Evolutionary conservation across 768 basidiomycete genomes (phyloP), one percentile per base, ranked within the genome.

Genomic region (Boletus rex-veris): DNA sequence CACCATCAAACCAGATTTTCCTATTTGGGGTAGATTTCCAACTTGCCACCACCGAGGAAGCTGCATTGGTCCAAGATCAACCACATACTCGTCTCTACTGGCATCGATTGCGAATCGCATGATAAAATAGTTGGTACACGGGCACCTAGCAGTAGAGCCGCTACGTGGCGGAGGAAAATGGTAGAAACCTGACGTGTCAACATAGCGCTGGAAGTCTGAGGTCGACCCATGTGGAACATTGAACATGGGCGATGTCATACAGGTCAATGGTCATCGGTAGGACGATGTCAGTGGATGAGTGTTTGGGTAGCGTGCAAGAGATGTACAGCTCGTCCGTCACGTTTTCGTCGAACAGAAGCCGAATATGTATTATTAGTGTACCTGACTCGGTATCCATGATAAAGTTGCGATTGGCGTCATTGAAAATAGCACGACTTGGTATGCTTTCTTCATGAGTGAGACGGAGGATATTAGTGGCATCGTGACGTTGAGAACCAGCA

Each of bases 91-190:
- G 3, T 33, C 38, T 15, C 12, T 7, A n/a, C 45, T 48, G 6
- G 52, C 52, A 19, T 53, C 52, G 24, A 53, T 53, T 1, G 24
- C 24, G 19, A 48, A 53, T 33, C 21, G 30, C n/a, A 48, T 8
- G 5, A 30, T 18, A n/a, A 19, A 19, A 19, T 19, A 14, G 26
- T 31, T 1, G 39, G 14, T 16, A 7, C 16, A n/a, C 1, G 21
- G 5, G 12, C 28, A 45, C 1, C 5, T 28, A 8, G 2, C 3
- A 12, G 0, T 3, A 12, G 8, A 15, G 33, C 24, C 3, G 44
- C 8, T n/a, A 28, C 4, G 6, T 7, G 47, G 47, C 37, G 30
- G 3, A 7, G 1, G 5, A 38, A 46, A 45, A 7, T 28, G 21
- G 19, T 11, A 48, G 19, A 53, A 28, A 14, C 45, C 46, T 48